These are phyloP conservation scores for Sparassis latifolia DNA, from an alignment of 1,284 basidiomycete genomes.

Conservation along the genomic window DNA sequence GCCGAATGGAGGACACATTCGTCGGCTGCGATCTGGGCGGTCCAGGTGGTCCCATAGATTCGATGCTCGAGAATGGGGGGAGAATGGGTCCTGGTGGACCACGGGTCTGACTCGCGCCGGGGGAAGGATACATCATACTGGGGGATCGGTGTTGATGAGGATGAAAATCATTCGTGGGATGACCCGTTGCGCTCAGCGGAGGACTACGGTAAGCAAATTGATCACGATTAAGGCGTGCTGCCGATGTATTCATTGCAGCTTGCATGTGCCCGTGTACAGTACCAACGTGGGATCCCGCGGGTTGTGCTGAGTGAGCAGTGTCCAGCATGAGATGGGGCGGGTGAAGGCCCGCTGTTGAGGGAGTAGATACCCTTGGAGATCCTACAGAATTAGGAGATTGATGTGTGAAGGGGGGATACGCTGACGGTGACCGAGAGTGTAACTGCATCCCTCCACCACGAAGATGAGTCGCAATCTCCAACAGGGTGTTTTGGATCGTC, in stretches of 20 bases:
- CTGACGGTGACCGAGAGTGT: constrained; percentile 53
- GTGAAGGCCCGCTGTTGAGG: constrained; percentile 35
- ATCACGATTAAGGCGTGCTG: constrained; percentile 16
- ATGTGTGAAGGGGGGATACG: constrained; percentile 49
- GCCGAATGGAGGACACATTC: constrained; percentile 54
- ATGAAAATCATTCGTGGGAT: constrained; percentile 17
- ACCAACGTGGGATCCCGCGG: constrained; percentile 15
- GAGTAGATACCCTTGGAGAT: constrained; percentile 59
- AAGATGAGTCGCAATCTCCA: constrained; percentile 67
- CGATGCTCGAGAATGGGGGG: constrained; percentile 67
- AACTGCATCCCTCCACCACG: constrained; percentile 40
- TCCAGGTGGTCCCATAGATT: constrained; percentile 41
- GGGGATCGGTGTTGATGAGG: constrained; percentile 20
- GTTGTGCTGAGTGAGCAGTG: constrained; percentile 19
- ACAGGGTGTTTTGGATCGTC: constrained; percentile 69
- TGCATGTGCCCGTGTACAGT: constrained; percentile 17
- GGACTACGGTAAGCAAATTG: constrained; percentile 21
- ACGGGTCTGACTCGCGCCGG: constrained; percentile 13
- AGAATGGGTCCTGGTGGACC: constrained; percentile 40
- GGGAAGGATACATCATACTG: constrained; percentile 19
- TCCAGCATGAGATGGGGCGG: constrained; percentile 34
- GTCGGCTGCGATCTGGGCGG: constrained; percentile 36
- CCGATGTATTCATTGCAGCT: constrained; percentile 9
- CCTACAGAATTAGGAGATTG: constrained; percentile 53
- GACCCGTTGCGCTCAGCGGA: constrained; percentile 16